phyloP scores from a whole-genome alignment of 1,284 basidiomycete species.

The Ustilago cynodontis region DNA sequence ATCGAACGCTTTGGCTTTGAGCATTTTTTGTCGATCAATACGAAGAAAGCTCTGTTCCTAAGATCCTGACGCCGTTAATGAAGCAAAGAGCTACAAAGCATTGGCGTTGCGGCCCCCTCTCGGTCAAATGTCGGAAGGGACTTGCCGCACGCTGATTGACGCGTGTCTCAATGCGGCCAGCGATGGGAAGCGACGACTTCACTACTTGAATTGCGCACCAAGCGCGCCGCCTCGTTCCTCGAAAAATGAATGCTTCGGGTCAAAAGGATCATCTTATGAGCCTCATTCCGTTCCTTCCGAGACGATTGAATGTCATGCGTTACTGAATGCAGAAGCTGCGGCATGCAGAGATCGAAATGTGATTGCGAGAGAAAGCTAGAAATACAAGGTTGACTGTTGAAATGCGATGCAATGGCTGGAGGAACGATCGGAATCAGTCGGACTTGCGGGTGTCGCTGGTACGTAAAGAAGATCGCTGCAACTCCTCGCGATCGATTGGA shows the following conservation, averaged over 20 bases:
- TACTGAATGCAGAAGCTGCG: not conserved
- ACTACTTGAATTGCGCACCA: too few species aligned
- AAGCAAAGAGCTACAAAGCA: not conserved
- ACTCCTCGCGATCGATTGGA: slow-evolving; percentile 37
- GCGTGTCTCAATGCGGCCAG: too few species aligned
- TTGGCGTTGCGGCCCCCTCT: not conserved
- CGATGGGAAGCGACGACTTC: too few species aligned
- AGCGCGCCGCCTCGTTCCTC: too few species aligned
- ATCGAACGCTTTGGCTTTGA: not conserved
- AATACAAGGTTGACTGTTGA: slow-evolving; percentile 18
- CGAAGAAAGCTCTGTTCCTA: not conserved
- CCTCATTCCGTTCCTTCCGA: not conserved
- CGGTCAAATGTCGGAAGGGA: not conserved
- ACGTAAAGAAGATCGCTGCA: slow-evolving; percentile 36
- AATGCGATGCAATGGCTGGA: slow-evolving; percentile 13
- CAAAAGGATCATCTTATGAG: not conserved
- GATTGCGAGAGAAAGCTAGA: slow-evolving; percentile 5
- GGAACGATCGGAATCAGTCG: slow-evolving; percentile 18
- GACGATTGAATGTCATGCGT: not conserved
- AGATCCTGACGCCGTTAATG: too few species aligned
- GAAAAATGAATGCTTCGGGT: not conserved
- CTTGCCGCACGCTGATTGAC: too few species aligned
- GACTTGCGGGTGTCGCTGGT: slow-evolving; percentile 49
- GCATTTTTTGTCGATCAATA: not conserved
- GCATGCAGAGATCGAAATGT: not conserved